Percentiles rank a stretch among this genome's conserved stretches.
phyloP scores from a whole-genome alignment of 768 basidiomycete species.

The Cystoderma amianthinum region DNA sequence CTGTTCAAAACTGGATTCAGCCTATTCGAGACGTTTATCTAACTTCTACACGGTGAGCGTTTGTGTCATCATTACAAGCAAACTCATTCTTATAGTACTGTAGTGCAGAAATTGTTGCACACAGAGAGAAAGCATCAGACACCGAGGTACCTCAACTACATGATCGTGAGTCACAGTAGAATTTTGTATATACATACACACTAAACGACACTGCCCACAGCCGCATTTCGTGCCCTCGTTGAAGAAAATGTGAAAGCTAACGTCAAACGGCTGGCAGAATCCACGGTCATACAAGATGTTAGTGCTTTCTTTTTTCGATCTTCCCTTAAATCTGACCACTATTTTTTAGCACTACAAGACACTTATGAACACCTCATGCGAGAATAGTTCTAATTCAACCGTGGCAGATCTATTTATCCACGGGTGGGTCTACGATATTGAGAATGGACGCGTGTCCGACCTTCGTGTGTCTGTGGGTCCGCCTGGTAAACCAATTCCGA shows the following conservation, averaged over 20 bases:
- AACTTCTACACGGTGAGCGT: background rate
- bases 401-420: slow-evolving; percentile 36
- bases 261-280: slow-evolving; percentile 18
- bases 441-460: slow-evolving; percentile 41
- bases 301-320: no score
- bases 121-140: slow-evolving; percentile 15
- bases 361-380: no score
- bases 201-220: slow-evolving; percentile 10
- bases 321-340: no score
- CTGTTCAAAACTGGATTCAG: background rate
- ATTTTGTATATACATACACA: background rate
- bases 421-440: slow-evolving; percentile 56
- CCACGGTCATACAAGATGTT: slow-evolving; percentile 22
- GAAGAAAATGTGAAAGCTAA: slow-evolving; percentile 34
- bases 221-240: slow-evolving; percentile 33
- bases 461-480: slow-evolving; percentile 34
- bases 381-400: no score
- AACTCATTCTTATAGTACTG: no score
- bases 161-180: slow-evolving; percentile 18
- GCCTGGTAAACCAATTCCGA: slow-evolving; percentile 23
- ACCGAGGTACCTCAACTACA: slow-evolving; percentile 18
- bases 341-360: no score
- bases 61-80: no score
- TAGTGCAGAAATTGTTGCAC: slow-evolving; percentile 27
- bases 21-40: no score